A percentile compares a stretch with the other conserved stretches of the same genome.
Evolutionary conservation across 83 land plant species (phyloP).

Genomic region (Picea abies): DNA sequence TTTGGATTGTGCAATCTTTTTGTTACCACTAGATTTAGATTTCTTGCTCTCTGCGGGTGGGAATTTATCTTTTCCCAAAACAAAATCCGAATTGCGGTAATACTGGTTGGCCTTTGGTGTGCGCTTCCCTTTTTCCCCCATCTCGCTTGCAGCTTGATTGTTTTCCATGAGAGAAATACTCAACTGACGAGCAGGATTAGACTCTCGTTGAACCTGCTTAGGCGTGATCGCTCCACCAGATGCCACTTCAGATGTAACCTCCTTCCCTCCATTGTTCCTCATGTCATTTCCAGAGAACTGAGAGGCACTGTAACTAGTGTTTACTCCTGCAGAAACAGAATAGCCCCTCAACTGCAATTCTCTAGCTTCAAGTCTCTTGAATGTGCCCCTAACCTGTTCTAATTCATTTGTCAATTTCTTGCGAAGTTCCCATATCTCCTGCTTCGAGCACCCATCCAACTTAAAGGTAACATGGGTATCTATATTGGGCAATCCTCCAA

Average conservation of each 20-base stretch:
- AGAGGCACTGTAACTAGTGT: conserved; percentile 17
- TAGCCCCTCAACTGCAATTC: conserved; percentile 25
- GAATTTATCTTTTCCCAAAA: conserved; percentile 73
- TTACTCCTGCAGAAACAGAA: not conserved
- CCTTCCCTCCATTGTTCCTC: conserved; percentile 12
- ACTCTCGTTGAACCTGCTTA: conserved; percentile 15
- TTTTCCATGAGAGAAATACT: conserved; percentile 28
- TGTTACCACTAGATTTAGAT: conserved; percentile 35
- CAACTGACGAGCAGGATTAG: conserved; percentile 15
- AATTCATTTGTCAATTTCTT: conserved; percentile 56
- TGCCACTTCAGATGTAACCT: conserved; percentile 27
- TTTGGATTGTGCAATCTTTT: conserved; percentile 24
- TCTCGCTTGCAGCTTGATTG: conserved; percentile 12
- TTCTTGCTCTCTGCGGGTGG: conserved; percentile 58
- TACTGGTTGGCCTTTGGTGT: conserved; percentile 82
- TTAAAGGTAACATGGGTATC: conserved; percentile 31
- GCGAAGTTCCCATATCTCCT: conserved; percentile 45
- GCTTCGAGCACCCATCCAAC: conserved; percentile 31
- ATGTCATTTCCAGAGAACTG: conserved; percentile 27
- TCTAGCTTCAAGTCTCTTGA: conserved; percentile 44
- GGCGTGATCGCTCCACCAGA: conserved; percentile 17
- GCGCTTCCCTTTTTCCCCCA: conserved; percentile 69
- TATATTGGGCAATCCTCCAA: conserved; percentile 15
- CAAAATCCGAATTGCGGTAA: conserved; percentile 62
- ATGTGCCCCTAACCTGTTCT: conserved; percentile 51